Evolutionary conservation across 768 basidiomycete genomes (phyloP), one percentile per base, ranked within the genome.

Genomic region (Pulveroboletus sp.): DNA sequence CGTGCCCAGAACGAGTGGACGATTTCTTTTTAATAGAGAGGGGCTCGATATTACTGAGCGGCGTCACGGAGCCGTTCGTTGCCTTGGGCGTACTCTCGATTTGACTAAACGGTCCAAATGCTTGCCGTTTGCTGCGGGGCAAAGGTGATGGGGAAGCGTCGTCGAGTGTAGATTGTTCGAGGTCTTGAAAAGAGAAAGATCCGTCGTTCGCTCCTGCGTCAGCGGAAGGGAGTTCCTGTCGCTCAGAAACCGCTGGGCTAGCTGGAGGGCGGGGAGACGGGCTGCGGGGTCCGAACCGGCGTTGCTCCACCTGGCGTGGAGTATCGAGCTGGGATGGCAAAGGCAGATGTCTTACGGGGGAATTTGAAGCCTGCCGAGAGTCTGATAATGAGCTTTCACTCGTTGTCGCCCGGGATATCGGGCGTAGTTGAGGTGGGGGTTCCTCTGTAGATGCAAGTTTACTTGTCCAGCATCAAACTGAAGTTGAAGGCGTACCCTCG

Each of bases 1-100:
- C 69, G 6, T 74, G 69, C 21, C 70, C 65, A 40, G 68, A 71
- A 32, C 82, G 79, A 26, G 81, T 73, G 7, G 87, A 87, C 6
- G 78, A 73, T 66, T 89, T 90, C 74, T 93, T 91, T 75, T 84
- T 89, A 66, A 93, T 92, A 2, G 84, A 86, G 51, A 93, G 71
- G 7, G 89, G 89, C 60, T 89, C 88, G 18, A 91, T 76, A 24
- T 69, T 71, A 32, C 70, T 73, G 47, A 67, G 49, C 30, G 75
- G 67, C 24, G 70, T 68, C 49, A 74, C 56, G 24, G 61, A 49
- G 42, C 65, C 59, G 35, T 60, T 65, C 31, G 62, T 54, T 52
- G 61, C 61, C 57, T 76, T 82, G 8, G 84, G 82, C 0, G 78
- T 81, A 26, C 72, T 63, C 27, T 85, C 82, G 11, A 65, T 68